These are phyloP conservation scores for Paramecium sonneborni DNA, from an alignment of 73 alveolate genomes.

Conservation along the genomic window DNA sequence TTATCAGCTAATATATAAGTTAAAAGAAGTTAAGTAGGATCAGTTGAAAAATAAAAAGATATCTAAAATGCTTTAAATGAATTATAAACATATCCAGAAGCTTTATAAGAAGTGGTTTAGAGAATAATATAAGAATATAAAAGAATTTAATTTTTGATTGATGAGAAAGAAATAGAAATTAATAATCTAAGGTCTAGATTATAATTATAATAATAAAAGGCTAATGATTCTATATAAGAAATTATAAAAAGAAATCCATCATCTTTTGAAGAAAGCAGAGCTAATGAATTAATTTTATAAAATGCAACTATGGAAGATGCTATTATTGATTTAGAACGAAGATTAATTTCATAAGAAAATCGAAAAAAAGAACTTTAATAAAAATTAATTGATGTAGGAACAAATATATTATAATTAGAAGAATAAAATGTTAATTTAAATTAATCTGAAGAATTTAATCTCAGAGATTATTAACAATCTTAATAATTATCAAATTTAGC, in stretches of 20 bases:
- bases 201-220: not conserved
- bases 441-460: not conserved
- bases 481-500: not conserved
- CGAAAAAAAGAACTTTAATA: not conserved
- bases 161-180: not conserved
- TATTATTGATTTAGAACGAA: not conserved
- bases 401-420: not conserved
- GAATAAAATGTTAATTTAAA: not conserved
- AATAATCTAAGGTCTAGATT: not conserved
- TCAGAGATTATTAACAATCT: not conserved
- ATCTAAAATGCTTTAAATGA: not conserved
- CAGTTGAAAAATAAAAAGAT: not conserved
- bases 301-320: slow-evolving; percentile 1
- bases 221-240: not conserved
- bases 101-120: not conserved
- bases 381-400: not conserved
- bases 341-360: not conserved
- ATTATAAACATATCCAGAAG: slow-evolving; percentile 2
- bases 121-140: not conserved
- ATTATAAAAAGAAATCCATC: not conserved
- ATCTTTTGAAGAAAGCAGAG: not conserved
- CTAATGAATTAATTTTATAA: not conserved
- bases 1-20: not conserved
- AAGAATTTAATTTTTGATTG: not conserved
- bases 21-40: not conserved